These are phyloP conservation scores for Aspergillus ibericus DNA, from an alignment of 2,329 filamentous ascomycete genomes.

Conservation along the genomic window DNA sequence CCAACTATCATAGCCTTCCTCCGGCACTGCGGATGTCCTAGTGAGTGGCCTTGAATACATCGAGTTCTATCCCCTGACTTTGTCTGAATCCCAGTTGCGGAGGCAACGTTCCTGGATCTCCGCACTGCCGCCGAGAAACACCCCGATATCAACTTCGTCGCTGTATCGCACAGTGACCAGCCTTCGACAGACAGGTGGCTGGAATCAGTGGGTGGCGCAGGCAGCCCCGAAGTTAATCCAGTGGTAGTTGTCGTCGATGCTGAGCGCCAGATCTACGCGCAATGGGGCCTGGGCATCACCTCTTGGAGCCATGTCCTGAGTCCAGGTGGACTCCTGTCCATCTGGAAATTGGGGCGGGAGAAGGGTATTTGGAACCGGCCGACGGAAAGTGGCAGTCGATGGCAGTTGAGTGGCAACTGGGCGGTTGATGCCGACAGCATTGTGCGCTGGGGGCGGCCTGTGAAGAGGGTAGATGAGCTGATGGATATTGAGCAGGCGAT, in stretches of 20 bases:
- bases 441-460: conserved; percentile 4
- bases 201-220: not conserved
- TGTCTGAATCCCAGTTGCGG: not conserved
- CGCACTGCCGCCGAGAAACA: not conserved
- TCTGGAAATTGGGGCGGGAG: conserved; percentile 6
- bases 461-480: not conserved
- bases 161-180: conserved; percentile 1
- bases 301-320: conserved; percentile 1
- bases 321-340: not conserved
- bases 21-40: conserved; percentile 8
- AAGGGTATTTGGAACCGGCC: conserved; percentile 22
- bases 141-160: not conserved
- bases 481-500: not conserved
- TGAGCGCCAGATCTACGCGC: conserved; percentile 1
- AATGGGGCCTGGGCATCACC: conserved; percentile 2
- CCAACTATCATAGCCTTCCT: conserved; percentile 1
- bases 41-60: not conserved
- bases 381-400: conserved; percentile 27
- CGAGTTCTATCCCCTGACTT: not conserved
- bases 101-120: not conserved
- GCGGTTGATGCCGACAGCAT: conserved; percentile 16
- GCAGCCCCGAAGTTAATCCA: not conserved
- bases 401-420: conserved; percentile 23
- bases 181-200: not conserved
- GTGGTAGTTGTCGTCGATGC: conserved; percentile 1